phyloP scores from a whole-genome alignment of 495 filamentous ascomycete genomes.

The Corynascus novoguineensis region DNA sequence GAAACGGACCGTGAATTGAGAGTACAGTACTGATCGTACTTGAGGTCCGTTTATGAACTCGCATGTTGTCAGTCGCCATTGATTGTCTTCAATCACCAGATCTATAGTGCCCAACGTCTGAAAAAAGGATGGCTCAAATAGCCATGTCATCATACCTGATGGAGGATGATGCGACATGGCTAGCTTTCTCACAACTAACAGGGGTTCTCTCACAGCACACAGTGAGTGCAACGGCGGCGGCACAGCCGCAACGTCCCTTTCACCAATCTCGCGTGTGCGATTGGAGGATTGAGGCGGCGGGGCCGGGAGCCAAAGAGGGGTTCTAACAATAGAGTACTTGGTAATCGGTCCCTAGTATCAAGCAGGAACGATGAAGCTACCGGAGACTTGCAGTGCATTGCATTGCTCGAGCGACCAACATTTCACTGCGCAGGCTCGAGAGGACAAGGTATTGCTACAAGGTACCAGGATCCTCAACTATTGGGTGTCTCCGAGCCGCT shows the following conservation, averaged over 20 bases:
- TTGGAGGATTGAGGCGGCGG: no score
- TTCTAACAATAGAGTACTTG: background rate
- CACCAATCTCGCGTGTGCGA: no score
- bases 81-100: no score
- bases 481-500: background rate
- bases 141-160: background rate
- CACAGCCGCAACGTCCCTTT: no score
- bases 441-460: no score
- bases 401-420: background rate
- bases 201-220: background rate
- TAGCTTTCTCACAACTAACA: background rate
- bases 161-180: background rate
- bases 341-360: background rate
- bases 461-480: background rate
- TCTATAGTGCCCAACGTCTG: no score
- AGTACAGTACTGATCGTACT: no score
- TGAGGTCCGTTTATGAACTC: no score
- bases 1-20: no score
- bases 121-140: no score
- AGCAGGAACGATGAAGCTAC: background rate
- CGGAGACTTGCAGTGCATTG: background rate
- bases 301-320: background rate
- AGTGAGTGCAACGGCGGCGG: background rate
- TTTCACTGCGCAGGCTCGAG: no score
- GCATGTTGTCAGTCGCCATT: no score